Evolutionary conservation across 805 yeast species (phyloP).

Genomic region (Kazachstania bromeliacearum): DNA sequence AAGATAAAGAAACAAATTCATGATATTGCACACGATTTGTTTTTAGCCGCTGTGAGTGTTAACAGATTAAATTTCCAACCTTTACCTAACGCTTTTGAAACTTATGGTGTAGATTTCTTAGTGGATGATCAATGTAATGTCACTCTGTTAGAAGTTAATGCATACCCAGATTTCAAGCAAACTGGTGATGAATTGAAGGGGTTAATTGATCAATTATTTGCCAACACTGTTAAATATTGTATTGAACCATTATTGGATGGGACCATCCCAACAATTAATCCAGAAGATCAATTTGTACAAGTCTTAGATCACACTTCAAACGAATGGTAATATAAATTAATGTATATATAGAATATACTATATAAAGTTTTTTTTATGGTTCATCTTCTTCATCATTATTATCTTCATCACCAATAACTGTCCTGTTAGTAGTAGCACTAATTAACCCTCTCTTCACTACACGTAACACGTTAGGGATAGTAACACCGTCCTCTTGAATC

Average conservation of each 20-base stretch:
- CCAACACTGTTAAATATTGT: slow-evolving; percentile 39
- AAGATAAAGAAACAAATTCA: slow-evolving; percentile 47
- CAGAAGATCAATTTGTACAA: slow-evolving; percentile 22
- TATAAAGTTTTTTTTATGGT: neutral
- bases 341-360: neutral
- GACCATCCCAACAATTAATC: slow-evolving; percentile 6
- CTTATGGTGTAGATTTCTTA: slow-evolving; percentile 82
- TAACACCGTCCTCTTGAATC: slow-evolving; percentile 39
- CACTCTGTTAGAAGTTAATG: slow-evolving; percentile 70
- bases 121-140: slow-evolving; percentile 50
- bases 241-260: slow-evolving; percentile 41
- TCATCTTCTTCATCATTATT: slow-evolving; percentile 2
- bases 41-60: slow-evolving; percentile 68
- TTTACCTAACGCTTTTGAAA: slow-evolving; percentile 68
- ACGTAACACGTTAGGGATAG: slow-evolving; percentile 29
- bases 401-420: slow-evolving; percentile 13
- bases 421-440: slow-evolving; percentile 29
- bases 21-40: slow-evolving; percentile 56
- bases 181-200: slow-evolving; percentile 71
- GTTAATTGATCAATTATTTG: slow-evolving; percentile 59
- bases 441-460: slow-evolving; percentile 30
- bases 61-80: slow-evolving; percentile 85
- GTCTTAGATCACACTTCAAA: slow-evolving; percentile 34
- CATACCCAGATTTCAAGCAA: slow-evolving; percentile 95
- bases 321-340: slow-evolving; percentile 25